Base-by-base conservation (phyloP, 2,329 filamentous ascomycete genomes). In the Aspergillus caelatus region DNA sequence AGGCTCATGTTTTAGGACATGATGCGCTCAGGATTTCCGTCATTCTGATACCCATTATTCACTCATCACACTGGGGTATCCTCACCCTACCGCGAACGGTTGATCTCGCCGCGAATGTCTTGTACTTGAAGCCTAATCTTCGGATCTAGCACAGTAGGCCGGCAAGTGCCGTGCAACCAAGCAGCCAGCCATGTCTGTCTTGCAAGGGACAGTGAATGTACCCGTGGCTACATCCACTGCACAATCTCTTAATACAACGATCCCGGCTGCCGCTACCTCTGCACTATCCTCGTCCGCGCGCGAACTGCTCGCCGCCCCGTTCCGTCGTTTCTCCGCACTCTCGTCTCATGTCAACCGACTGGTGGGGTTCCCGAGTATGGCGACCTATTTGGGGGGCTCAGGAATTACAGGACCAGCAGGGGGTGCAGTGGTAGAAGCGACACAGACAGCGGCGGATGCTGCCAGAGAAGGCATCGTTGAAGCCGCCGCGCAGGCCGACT, bases 381-480 rank as follows among this genome's bases (percentile, higher is more conserved):
- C 68, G 16, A 65, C 67, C 41, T 68, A 67, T 28, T 62, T 75
- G 8, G 70, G 71, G 70, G 62, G 67, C n/a, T 64, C 67, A 32
- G 63, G 66, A 36, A 69, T 62, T 16, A 62, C 67, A 23, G 74
- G 70, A 4, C 54, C 68, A 26, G 72, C 66, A 41, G 77, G 77
- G 28, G 79, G 80, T 11, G 80, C 81, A 23, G 81, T 82, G 50
- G 76, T 73, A 23, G 75, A 75, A 2, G 74, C 75, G 43, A 78
- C 77, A 3, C 76, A 77, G 36, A 74, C 71, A 41, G 77, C 77
- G 2, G 76, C 75, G 32, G 77, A 72, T 23, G 74, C 69, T 43
- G 71, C 72, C 10, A 74, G 68, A 46, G 76, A 72, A 61, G 77
- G 66, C 50, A 70, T 74, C 16, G 75, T 72, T 26, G 76, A 77